A percentile compares a stretch with the other conserved stretches of the same genome.
These are phyloP conservation scores for Mortierella polycephala DNA, from an alignment of 371 early-diverging fungal species.

Conservation along the genomic window DNA sequence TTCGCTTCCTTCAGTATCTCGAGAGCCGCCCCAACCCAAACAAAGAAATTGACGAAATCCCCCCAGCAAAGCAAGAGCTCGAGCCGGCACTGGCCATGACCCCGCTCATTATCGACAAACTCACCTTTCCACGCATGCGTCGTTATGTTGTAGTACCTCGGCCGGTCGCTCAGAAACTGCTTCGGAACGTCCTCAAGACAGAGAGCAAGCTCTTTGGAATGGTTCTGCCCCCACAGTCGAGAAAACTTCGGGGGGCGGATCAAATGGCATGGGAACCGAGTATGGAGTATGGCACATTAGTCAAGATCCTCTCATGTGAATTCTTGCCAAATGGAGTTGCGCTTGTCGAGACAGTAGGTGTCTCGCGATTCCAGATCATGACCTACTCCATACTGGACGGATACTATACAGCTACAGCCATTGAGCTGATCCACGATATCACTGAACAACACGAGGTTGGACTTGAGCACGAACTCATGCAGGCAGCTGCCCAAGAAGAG, in stretches of 20 bases:
- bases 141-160: conserved; percentile 75
- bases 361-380: conserved; percentile 57
- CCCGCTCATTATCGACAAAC: conserved; percentile 72
- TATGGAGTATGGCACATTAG: conserved; percentile 55
- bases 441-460: conserved; percentile 27
- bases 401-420: conserved; percentile 36
- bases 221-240: conserved; percentile 56
- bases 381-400: conserved; percentile 38
- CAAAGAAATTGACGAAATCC: conserved; percentile 1
- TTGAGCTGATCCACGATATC: conserved; percentile 41
- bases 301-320: conserved; percentile 54
- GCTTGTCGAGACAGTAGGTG: conserved; percentile 57
- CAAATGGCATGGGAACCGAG: conserved; percentile 31
- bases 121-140: conserved; percentile 72
- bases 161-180: conserved; percentile 71
- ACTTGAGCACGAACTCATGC: conserved; percentile 37
- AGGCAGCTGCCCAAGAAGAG: conserved; percentile 29
- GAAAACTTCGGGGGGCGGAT: conserved; percentile 34
- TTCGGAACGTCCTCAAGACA: conserved; percentile 65
- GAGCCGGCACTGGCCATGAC: conserved; percentile 48
- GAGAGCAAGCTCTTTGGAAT: conserved; percentile 67
- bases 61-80: conserved; percentile 19
- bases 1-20: conserved; percentile 38
- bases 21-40: conserved; percentile 15
- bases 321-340: conserved; percentile 50